Evolutionary conservation across 139 green algal genomes (phyloP).

Genomic region (Chlorella sp.): DNA sequence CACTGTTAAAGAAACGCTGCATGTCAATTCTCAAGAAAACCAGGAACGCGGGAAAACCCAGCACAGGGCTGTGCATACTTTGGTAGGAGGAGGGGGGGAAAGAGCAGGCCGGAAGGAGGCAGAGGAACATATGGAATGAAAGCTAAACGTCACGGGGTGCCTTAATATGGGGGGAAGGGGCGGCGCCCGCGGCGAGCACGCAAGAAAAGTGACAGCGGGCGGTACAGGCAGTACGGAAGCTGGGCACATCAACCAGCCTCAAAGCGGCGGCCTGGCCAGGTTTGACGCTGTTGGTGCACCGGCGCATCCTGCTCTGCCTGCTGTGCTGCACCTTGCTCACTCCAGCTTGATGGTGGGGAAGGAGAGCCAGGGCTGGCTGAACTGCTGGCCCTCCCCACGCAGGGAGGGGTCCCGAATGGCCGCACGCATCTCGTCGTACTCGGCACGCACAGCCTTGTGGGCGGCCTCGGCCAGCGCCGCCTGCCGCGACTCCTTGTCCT

Average conservation of each 20-base stretch:
- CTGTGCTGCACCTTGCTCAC: not conserved
- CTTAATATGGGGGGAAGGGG: too few species aligned
- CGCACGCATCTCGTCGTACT: conserved; percentile 68
- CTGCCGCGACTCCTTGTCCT: conserved; percentile 68
- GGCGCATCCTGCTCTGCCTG: too few species aligned
- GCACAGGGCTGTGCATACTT: too few species aligned
- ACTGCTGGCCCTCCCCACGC: conserved; percentile 34
- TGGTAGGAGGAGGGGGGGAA: too few species aligned
- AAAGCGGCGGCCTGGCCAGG: not conserved
- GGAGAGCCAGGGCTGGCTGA: conserved; percentile 39
- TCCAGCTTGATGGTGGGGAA: conserved; percentile 26
- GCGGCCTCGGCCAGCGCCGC: conserved; percentile 58
- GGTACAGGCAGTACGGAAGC: not conserved
- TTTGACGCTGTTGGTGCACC: not conserved
- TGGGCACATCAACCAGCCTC: not conserved
- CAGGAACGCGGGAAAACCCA: too few species aligned
- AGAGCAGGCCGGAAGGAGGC: too few species aligned
- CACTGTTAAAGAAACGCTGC: too few species aligned
- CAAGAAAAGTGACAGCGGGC: too few species aligned
- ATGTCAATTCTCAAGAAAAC: too few species aligned
- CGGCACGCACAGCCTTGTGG: conserved; percentile 41
- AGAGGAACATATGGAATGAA: too few species aligned
- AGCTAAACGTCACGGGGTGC: too few species aligned
- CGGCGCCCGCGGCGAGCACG: too few species aligned
- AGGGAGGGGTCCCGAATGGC: conserved; percentile 66